Base-by-base conservation (phyloP, 2,329 filamentous ascomycete species). In the Zymoseptoria tritici region DNA sequence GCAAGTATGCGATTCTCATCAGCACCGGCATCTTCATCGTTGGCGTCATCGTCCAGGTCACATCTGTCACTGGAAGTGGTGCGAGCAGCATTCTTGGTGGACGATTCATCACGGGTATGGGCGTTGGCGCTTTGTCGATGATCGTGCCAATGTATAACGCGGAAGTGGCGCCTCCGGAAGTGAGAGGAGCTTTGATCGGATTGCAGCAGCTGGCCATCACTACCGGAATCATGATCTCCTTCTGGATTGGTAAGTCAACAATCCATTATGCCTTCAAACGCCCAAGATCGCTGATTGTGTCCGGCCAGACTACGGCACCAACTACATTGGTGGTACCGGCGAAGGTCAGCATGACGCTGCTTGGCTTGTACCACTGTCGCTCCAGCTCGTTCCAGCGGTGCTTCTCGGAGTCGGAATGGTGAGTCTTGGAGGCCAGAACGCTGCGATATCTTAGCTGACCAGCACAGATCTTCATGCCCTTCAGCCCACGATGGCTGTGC, bases 401-500 rank as follows among this genome's bases (percentile, higher is more conserved):
- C 66, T 90, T 3, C 81, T 93, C 1, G 83, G 86, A 26, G 67
- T 81, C 9, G 88, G 89, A 46, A 91, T 91, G 81, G 69, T 88
- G 9, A 20, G 58, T 26, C n/a, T 7, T 13, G 3, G 16, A 22
- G 29, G 5, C 6, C 9, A 31, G 16, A 36, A 2, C 8, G 29
- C 9, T 22, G 11, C 11, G 19, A n/a, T 8, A 26, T 13, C 22
- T 46, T 51, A 26, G 51, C 49, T 26, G 4, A 52, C 11, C 19
- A 21, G 24, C n/a, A n/a, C 21, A 57, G 51, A 57, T 65, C 19
- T 66, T 89, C 75, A 90, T 92, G 87, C 89, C 89, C 0, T 91
- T 88, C 74, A 88, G 84, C 0, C 89, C 89, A 0, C 81, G 89
- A 65, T 91, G 88, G 88, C 80, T 93, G 1, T 76, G 89, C 8